Conservation (phyloP, 2,329 filamentous ascomycete species). For the Fusarium globosum region DNA sequence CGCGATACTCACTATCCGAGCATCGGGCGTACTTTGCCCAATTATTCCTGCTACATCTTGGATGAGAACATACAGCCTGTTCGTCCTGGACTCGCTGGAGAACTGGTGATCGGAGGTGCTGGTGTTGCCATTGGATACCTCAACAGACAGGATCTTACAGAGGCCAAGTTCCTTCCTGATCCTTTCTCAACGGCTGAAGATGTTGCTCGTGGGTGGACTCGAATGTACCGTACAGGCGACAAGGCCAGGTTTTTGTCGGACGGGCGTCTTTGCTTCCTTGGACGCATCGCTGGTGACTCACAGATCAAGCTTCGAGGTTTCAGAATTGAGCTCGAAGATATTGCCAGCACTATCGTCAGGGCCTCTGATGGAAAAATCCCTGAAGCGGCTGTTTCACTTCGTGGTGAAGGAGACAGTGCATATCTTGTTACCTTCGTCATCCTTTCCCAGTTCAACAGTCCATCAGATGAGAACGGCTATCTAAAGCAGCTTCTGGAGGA, state of each 20-base stretch:
- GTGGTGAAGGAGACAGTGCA: neutral
- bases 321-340: slow-evolving; percentile 6
- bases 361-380: neutral
- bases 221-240: slow-evolving; percentile 6
- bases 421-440: neutral
- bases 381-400: neutral
- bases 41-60: slow-evolving; percentile 5
- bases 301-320: slow-evolving; percentile 14
- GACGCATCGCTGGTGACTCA: neutral
- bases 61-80: neutral
- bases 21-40: neutral
- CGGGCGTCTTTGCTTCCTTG: neutral
- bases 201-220: neutral
- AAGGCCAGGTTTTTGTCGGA: slow-evolving; percentile 1
- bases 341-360: slow-evolving; percentile 6
- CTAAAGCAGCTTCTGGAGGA: neutral
- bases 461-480: neutral
- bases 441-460: neutral
- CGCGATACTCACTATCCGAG: neutral
- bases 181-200: neutral
- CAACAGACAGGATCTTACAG: neutral
- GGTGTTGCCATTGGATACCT: neutral
- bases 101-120: neutral
- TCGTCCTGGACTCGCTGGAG: neutral
- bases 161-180: neutral